Base-by-base conservation (phyloP, 2,329 filamentous ascomycete genomes). In the Verruconis gallopava region DNA sequence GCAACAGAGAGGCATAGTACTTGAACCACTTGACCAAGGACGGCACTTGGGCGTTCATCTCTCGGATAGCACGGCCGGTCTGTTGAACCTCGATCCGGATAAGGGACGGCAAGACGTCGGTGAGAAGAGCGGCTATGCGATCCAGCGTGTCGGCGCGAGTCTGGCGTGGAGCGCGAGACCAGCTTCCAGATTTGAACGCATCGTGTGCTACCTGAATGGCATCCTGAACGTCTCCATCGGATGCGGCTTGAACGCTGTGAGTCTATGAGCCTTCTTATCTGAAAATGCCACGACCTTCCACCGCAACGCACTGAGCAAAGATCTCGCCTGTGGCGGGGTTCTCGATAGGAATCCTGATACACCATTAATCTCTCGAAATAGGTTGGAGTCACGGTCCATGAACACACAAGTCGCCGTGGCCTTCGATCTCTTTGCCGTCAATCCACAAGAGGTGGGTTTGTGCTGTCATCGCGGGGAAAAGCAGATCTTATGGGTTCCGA, bases 1-100 rank as follows among this genome's bases (percentile, higher is more conserved):
- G 52, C 86, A 89, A 61, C 88, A 89, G 50, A 76, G 77, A 49
- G 80, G 62, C 1, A 68, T 69, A 11, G 64, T 13, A 79, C 69
- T 50, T 77, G 75, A 1, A 57, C 64, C 9, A 86, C 59, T 55
- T 85, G 1, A 76, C 69, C 0, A 84, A 64, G 1, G 72, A 75
- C 0, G 75, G 73, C 4, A 80, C 72, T 54, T 84, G 80, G 1
- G 79, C 77, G 38, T 69, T 67, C 77, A 85, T 81, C 55, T 80
- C 42, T 76, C 76, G 34, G 65, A 67, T 13, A 78, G 61, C 1
- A 79, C 72, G 13, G 55, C 81, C 84, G 52, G 85, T 88, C 58
- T 91, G 82, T 69, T 82, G 79, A 0, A 81, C 79, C 62, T 91
- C 82, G 42, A 80, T 75, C 2, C 74, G 75, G 25, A 76, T 75